phyloP scores from a whole-genome alignment of 202 grass and related monocot species.

The Musa balbisiana region DNA sequence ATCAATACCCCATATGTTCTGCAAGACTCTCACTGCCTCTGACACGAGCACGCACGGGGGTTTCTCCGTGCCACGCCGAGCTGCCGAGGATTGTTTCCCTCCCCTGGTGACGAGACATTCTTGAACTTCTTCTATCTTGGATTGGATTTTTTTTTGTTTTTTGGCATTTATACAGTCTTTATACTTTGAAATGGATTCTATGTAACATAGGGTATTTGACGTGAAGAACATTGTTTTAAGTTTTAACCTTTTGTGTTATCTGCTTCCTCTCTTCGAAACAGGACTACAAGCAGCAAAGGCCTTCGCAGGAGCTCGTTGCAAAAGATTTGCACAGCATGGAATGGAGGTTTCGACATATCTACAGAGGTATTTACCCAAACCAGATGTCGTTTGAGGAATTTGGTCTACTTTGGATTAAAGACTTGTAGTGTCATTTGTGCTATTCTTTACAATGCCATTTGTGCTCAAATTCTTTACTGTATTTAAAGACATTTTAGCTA shows the following conservation, averaged over 20 bases:
- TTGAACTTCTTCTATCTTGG: background rate
- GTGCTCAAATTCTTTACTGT: background rate
- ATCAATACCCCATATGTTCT: constrained; percentile 91
- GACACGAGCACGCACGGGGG: constrained; percentile 98
- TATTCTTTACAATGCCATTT: background rate
- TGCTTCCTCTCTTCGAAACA: constrained; percentile 13
- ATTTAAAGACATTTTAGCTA: background rate
- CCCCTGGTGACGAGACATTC: constrained; percentile 47
- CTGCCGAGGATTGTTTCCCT: constrained; percentile 96
- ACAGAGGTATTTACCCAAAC: constrained; percentile 46
- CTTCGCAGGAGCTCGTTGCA: constrained; percentile 79
- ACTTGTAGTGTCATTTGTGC: background rate
- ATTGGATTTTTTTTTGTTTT: constrained; percentile 3
- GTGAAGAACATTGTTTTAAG: background rate
- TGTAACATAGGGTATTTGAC: background rate
- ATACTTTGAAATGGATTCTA: constrained; percentile 2
- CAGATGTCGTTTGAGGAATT: background rate
- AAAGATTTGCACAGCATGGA: constrained; percentile 81
- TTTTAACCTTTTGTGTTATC: background rate
- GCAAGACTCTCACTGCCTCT: constrained; percentile 93
- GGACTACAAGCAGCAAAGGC: constrained; percentile 76
- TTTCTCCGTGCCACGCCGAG: constrained; percentile 91
- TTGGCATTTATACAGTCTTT: background rate
- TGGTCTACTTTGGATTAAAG: background rate
- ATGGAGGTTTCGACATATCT: constrained; percentile 93